Evolutionary conservation across 108 stramenopile genomes (phyloP), one percentile per base, ranked within the genome.

Genomic region (Asterionellopsis glacialis): DNA sequence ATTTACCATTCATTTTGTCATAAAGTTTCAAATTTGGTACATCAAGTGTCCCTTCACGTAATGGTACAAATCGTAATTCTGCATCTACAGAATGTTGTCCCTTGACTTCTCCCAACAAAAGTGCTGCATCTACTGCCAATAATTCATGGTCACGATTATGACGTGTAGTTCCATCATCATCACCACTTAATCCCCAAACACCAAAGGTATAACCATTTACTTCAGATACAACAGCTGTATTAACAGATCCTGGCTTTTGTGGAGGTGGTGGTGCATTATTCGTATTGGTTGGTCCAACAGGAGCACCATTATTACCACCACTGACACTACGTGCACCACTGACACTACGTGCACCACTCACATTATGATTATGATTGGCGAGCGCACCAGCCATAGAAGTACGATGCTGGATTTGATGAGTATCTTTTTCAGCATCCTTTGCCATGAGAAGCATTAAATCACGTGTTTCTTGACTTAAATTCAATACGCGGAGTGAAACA

Each of bases 391-490:
- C 33, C 5, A 2, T 7, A 33, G 33, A 2, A 33, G 2, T 33
- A 33, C 33, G 33, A 33, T 33, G 33, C 2, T 33, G 51, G 55
- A 38, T 51, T 60, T 45, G 33, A 5, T 33, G 33, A 33, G 5
- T 33, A 33, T 54, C 51, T 25, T 72, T 63, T 7, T 69, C 74
- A 15, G 74, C 83, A 52, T 84, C 80, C 64, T 88, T 86, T 16
- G 82, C 87, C 80, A 86, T 77, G 13, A 86, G 45, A 10, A 91
- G 67, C 83, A 85, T 86, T n/a, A 91, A 57, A 75, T 85, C 77
- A 41, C 80, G 59, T 0, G 81, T 56, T 51, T 89, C 87, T 41
- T 66, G 67, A 45, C 81, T 80, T 45, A 93, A 52, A 63, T 93
- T 93, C 23, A 84, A 72, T 10, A 93, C 83, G 21, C 76, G 72